These are phyloP conservation scores for Aeschynomene evenia DNA, from an alignment of 306 rosid genomes.

Conservation along the genomic window DNA sequence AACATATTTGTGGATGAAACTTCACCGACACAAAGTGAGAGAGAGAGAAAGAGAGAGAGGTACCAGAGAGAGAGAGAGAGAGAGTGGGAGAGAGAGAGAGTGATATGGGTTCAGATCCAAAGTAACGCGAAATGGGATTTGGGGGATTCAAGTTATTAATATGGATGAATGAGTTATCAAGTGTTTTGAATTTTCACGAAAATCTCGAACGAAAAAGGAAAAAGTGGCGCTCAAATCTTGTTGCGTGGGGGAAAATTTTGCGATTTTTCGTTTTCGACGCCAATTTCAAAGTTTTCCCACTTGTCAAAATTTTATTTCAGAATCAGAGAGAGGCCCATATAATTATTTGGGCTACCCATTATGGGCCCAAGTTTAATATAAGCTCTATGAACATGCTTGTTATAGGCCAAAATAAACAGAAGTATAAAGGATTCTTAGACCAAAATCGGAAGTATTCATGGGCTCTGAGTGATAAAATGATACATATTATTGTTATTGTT, in stretches of 20 bases:
- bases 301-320: too few species aligned
- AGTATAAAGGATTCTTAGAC: too few species aligned
- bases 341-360: too few species aligned
- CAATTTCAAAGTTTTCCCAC: too few species aligned
- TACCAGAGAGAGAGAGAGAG: background rate
- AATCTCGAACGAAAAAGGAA: background rate
- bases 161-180: background rate
- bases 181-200: background rate
- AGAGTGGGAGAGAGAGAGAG: background rate
- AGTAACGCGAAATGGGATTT: background rate
- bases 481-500: too few species aligned
- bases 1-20: too few species aligned
- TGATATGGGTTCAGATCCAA: background rate
- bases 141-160: background rate
- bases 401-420: too few species aligned
- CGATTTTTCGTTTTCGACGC: background rate
- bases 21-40: background rate
- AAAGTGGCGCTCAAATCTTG: background rate
- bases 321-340: too few species aligned
- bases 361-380: too few species aligned
- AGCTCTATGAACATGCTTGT: too few species aligned
- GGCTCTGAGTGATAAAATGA: too few species aligned
- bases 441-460: too few species aligned
- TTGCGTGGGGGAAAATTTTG: background rate
- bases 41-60: background rate